Conservation (phyloP, 805 yeast species). For the Blastobotrys parvus region DNA sequence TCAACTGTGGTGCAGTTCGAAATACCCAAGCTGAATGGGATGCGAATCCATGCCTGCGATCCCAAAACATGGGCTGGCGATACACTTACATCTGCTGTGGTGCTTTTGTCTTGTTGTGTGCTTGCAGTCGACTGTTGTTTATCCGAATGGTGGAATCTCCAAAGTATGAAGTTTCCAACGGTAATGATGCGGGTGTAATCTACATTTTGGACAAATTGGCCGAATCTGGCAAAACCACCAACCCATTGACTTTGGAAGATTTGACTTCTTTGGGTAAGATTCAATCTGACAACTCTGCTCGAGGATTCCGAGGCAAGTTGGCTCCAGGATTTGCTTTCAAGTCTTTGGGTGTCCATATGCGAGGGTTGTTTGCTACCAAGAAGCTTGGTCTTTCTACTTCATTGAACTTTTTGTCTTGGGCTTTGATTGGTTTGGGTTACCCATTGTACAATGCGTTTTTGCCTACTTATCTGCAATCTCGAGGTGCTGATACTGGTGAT, state of each 20-base stretch:
- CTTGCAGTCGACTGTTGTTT: conserved; percentile 40
- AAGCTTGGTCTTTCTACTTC: conserved; percentile 37
- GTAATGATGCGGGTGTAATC: conserved; percentile 43
- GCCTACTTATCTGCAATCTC: conserved; percentile 42
- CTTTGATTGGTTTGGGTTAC: conserved; percentile 49
- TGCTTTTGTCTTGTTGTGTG: conserved; percentile 42
- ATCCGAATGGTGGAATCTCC: conserved; percentile 47
- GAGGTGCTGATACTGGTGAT: conserved; percentile 35
- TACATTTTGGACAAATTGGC: conserved; percentile 42
- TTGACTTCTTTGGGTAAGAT: conserved; percentile 37
- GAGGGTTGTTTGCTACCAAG: conserved; percentile 39
- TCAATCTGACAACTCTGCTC: conserved; percentile 16
- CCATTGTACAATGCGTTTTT: conserved; percentile 48
- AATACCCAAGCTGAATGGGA: conserved; percentile 13
- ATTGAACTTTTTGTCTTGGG: conserved; percentile 47
- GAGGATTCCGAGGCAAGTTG: conserved; percentile 10
- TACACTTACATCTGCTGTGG: conserved; percentile 48
- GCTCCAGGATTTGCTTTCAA: conserved; percentile 16
- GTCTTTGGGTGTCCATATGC: conserved; percentile 32
- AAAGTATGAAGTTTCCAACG: conserved; percentile 43
- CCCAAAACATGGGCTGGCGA: conserved; percentile 53
- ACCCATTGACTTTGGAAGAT: conserved; percentile 41
- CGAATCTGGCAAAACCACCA: conserved; percentile 33
- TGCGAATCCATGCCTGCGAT: conserved; percentile 36
- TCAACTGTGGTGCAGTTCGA: conserved; percentile 32